Conservation (phyloP, 768 basidiomycete genomes). For the Naganishia onofrii region DNA sequence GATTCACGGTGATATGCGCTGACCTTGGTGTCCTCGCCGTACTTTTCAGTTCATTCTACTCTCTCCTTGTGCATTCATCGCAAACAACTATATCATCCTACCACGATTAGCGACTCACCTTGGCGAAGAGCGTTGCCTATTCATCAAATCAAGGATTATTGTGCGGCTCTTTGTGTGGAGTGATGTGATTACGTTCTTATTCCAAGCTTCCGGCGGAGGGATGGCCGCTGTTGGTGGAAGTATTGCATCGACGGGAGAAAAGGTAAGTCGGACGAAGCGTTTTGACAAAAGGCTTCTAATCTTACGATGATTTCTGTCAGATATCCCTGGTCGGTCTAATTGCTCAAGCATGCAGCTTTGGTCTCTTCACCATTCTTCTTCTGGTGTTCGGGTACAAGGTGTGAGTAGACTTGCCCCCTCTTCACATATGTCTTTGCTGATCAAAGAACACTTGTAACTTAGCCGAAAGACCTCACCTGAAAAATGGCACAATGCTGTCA, state of each 20-base stretch:
- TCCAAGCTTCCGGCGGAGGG: slow-evolving; percentile 51
- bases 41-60: slow-evolving; percentile 41
- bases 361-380: slow-evolving; percentile 44
- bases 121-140: slow-evolving; percentile 40
- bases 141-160: slow-evolving; percentile 40
- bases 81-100: slow-evolving; percentile 48
- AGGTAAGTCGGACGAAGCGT: slow-evolving; percentile 12
- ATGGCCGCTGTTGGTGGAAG: slow-evolving; percentile 39
- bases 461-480: neutral
- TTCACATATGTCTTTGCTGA: slow-evolving; percentile 45
- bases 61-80: slow-evolving; percentile 50
- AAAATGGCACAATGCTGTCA: slow-evolving; percentile 7
- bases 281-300: neutral
- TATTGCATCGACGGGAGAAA: slow-evolving; percentile 40
- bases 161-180: slow-evolving; percentile 47
- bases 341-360: slow-evolving; percentile 46
- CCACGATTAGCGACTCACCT: slow-evolving; percentile 44
- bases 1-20: neutral
- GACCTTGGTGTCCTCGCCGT: neutral
- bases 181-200: slow-evolving; percentile 49
- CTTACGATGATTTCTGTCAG: neutral
- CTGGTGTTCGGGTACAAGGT: slow-evolving; percentile 38
- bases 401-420: slow-evolving; percentile 41
- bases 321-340: slow-evolving; percentile 51
- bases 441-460: neutral